Conservation (phyloP, 768 basidiomycete genomes). For the Omphalotus guepiniiformis region DNA sequence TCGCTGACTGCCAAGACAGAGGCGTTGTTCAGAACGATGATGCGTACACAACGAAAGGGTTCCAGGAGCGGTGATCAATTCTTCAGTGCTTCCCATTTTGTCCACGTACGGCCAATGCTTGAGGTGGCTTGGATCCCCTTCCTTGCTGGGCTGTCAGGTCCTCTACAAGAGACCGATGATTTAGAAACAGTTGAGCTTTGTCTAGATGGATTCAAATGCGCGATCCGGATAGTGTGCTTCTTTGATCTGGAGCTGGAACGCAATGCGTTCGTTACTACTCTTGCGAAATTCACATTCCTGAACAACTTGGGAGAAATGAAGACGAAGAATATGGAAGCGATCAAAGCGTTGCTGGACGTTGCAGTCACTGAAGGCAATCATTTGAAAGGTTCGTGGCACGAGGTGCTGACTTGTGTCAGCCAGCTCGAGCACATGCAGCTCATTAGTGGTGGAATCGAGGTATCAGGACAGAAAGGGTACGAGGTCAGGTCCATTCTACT, state of each 20-base stretch:
- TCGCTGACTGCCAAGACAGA: conserved; percentile 30
- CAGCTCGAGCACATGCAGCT: conserved; percentile 99
- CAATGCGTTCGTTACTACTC: conserved; percentile 97
- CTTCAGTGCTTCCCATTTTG: conserved; percentile 93
- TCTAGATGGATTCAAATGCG: conserved; percentile 92
- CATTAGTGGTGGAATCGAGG: conserved; percentile 86
- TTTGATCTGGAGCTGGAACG: conserved; percentile 96
- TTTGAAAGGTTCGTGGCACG: conserved; percentile 93
- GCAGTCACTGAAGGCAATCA: conserved; percentile 97
- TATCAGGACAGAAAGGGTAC: conserved; percentile 84
- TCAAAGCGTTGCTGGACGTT: conserved; percentile 90
- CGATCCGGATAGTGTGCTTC: conserved; percentile 95
- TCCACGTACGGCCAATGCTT: conserved; percentile 98
- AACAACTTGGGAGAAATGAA: conserved; percentile 99
- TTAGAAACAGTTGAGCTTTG: conserved; percentile 88
- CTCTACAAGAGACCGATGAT: conserved; percentile 93
- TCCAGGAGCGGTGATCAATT: conserved; percentile 80
- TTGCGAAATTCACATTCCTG: conserved; percentile 95
- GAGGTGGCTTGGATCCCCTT: conserved; percentile 99
- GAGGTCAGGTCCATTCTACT: conserved; percentile 19
- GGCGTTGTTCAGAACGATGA: conserved; percentile 91
- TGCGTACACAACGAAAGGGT: conserved; percentile 86
- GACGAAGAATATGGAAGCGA: conserved; percentile 98
- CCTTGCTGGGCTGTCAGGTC: conserved; percentile 90
- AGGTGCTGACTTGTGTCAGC: conserved; percentile 94